These are phyloP conservation scores for Dactylellina drechsleri DNA, from an alignment of 2,329 filamentous ascomycete genomes.

Conservation along the genomic window DNA sequence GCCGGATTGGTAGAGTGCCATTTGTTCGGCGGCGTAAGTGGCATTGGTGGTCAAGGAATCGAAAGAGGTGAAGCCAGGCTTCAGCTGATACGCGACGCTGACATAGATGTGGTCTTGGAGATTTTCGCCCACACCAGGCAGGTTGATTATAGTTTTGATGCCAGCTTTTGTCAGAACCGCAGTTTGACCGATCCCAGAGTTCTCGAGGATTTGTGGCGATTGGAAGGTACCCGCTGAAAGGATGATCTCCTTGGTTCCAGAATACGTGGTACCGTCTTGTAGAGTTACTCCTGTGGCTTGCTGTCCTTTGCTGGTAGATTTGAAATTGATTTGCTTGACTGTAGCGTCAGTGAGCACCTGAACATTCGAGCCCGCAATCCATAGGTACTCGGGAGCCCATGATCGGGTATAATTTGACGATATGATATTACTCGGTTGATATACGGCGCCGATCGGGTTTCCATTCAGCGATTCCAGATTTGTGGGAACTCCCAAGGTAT, in stretches of 20 bases:
- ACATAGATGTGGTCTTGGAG: constrained; percentile 71
- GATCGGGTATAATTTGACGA: constrained; percentile 51
- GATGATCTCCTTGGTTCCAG: constrained; percentile 75
- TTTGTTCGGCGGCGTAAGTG: constrained; percentile 48
- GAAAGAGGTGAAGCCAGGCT: constrained; percentile 79
- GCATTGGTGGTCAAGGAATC: constrained; percentile 72
- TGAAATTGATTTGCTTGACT: constrained; percentile 82
- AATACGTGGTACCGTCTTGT: constrained; percentile 65
- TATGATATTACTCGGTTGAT: constrained; percentile 46
- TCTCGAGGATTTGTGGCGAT: constrained; percentile 74
- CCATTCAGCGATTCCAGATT: constrained; percentile 50
- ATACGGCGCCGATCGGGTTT: constrained; percentile 42
- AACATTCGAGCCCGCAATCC: constrained; percentile 68
- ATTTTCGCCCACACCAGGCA: constrained; percentile 72
- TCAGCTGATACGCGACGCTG: constrained; percentile 78
- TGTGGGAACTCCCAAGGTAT: constrained; percentile 39
- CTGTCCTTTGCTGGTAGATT: constrained; percentile 46
- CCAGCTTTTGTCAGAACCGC: constrained; percentile 67
- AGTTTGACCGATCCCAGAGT: constrained; percentile 69
- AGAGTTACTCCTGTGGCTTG: constrained; percentile 68
- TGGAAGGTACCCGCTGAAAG: constrained; percentile 83
- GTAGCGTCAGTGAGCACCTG: constrained; percentile 87
- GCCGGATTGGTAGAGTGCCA: constrained; percentile 43
- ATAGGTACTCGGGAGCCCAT: constrained; percentile 50
- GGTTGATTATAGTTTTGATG: constrained; percentile 69